Evolutionary conservation across 1,284 basidiomycete genomes (phyloP), one percentile per base, ranked within the genome.

Genomic region (Irpex sp.): DNA sequence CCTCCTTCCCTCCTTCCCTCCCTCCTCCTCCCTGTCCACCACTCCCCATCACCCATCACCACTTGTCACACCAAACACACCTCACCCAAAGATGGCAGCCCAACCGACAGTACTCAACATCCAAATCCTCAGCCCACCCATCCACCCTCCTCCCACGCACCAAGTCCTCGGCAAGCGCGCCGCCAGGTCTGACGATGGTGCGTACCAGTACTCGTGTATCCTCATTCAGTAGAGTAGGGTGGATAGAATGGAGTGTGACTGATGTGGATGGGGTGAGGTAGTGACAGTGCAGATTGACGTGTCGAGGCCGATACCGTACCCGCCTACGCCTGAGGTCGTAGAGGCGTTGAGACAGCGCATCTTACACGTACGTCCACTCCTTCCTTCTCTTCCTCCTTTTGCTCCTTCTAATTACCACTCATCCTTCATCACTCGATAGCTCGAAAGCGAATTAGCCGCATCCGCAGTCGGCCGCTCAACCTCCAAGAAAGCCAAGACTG

Each of bases 341-440:
- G 75, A 75, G 37, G 77, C 79, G 5, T 74, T 78, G 76, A 68
- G 74, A 50, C 66, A 69, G 58, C 70, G 78, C 49, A 77, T 79
- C 47, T 62, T 80, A 9, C 69, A 77, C 71, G 75, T 73, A 56
- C 39, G 60, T 61, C 26, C 46, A 35, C 9, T 36, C 5, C n/a
- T n/a, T n/a, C n/a, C n/a, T 31, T 6, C 31, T 33, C 31, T 6
- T 33, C 5, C 31, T 33, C 31, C 31, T 33, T 6, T 0, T 1
- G 5, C 31, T 33, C 31, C 31, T 33, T 33, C 31, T 33, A 33
- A 33, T 1, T 1, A 33, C 6, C 31, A 33, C 31, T 33, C 31
- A 6, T 26, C n/a, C n/a, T n/a, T n/a, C n/a, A n/a, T n/a, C n/a
- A n/a, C n/a, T n/a, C 2, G 17, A 35, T 15, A 78, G 75, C 74